Evolutionary conservation across 2,329 filamentous ascomycete species (phyloP).

Genomic region (Calonectria crousiana): DNA sequence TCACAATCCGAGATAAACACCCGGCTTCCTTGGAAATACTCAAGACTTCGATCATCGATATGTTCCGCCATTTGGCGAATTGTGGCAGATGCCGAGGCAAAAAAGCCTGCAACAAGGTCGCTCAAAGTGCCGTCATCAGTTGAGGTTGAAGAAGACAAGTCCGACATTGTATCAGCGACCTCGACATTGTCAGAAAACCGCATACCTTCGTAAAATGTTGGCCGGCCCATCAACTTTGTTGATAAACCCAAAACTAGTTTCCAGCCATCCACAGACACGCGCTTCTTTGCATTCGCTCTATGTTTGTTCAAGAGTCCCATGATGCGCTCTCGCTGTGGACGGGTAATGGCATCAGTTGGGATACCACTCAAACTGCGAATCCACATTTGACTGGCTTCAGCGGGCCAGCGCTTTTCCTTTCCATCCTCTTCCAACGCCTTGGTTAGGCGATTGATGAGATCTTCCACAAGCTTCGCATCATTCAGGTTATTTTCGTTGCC

Average conservation of each 20-base stretch:
- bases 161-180: slow-evolving; percentile 49
- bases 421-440: slow-evolving; percentile 44
- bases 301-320: slow-evolving; percentile 51
- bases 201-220: slow-evolving; percentile 64
- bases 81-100: slow-evolving; percentile 46
- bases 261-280: slow-evolving; percentile 47
- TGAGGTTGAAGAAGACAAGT: slow-evolving; percentile 40
- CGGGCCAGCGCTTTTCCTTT: slow-evolving; percentile 49
- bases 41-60: slow-evolving; percentile 55
- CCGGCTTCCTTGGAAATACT: slow-evolving; percentile 51
- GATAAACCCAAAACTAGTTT: slow-evolving; percentile 58
- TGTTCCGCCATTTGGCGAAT: slow-evolving; percentile 60
- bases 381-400: slow-evolving; percentile 44
- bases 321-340: slow-evolving; percentile 58
- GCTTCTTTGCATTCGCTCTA: slow-evolving; percentile 42
- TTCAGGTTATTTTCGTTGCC: slow-evolving; percentile 55
- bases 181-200: slow-evolving; percentile 52
- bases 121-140: slow-evolving; percentile 42
- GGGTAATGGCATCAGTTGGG: slow-evolving; percentile 55
- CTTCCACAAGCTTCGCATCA: slow-evolving; percentile 46
- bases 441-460: slow-evolving; percentile 50
- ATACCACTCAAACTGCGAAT: slow-evolving; percentile 50
- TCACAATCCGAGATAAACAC: slow-evolving; percentile 44
- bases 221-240: slow-evolving; percentile 62
- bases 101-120: slow-evolving; percentile 51